A percentile compares a stretch with the other conserved stretches of the same genome.
Evolutionary conservation across 2,329 filamentous ascomycete genomes (phyloP).

Genomic region (Penicillium occitanis): DNA sequence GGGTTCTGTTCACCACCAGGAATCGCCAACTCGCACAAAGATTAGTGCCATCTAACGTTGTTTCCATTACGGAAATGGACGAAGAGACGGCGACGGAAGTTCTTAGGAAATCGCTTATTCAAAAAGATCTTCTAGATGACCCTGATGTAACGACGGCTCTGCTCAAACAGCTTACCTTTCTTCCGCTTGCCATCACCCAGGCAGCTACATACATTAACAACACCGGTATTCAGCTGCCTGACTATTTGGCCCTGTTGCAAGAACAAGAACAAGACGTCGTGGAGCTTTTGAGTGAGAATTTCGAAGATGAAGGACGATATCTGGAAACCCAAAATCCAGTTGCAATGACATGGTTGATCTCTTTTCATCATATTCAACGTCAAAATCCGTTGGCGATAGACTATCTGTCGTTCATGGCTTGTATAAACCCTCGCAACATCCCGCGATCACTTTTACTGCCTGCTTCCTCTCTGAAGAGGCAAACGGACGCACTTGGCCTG

Average conservation of each 20-base stretch:
- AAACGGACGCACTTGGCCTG: too few species aligned
- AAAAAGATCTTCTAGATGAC: conserved; percentile 21
- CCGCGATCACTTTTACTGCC: too few species aligned
- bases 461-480: too few species aligned
- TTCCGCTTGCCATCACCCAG: conserved; percentile 36
- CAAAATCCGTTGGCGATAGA: too few species aligned
- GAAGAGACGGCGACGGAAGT: conserved; percentile 18
- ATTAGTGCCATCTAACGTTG: conserved; percentile 24
- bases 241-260: too few species aligned
- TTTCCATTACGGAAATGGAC: too few species aligned
- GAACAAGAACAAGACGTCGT: conserved; percentile 23
- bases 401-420: too few species aligned
- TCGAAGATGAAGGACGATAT: conserved; percentile 35
- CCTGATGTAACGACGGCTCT: conserved; percentile 15
- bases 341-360: conserved; percentile 41
- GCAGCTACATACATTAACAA: conserved; percentile 23
- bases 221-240: too few species aligned
- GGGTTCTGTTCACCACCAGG: conserved; percentile 32
- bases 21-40: conserved; percentile 24
- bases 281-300: conserved; percentile 37
- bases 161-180: conserved; percentile 27
- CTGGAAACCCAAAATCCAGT: conserved; percentile 33
- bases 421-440: too few species aligned
- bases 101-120: conserved; percentile 1
- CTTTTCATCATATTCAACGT: conserved; percentile 26